A percentile compares a stretch with the other conserved stretches of the same genome.
Conservation (phyloP, 2,329 filamentous ascomycete genomes). For the Penicillium occitanis region DNA sequence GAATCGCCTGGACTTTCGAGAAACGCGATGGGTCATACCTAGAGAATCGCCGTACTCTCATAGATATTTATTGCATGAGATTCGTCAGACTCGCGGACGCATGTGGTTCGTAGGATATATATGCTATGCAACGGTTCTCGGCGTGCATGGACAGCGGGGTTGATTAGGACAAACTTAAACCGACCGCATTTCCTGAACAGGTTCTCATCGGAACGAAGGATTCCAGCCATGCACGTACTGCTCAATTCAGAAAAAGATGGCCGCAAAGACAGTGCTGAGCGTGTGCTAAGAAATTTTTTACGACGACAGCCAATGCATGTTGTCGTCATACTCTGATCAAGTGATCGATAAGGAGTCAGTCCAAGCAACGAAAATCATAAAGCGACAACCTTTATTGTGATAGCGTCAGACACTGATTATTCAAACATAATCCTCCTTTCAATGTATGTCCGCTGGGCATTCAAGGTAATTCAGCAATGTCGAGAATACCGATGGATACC, state of each 20-base stretch:
- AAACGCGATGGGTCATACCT: neutral
- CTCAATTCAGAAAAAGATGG: slow-evolving; percentile 3
- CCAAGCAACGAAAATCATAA: neutral
- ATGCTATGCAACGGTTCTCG: neutral
- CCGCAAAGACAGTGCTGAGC: neutral
- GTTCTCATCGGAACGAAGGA: neutral
- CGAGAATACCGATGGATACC: neutral
- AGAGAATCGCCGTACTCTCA: neutral
- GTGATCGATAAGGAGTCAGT: neutral
- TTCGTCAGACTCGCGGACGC: neutral
- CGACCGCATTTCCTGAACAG: neutral
- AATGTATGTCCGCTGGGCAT: neutral
- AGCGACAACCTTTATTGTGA: neutral
- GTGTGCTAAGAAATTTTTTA: neutral
- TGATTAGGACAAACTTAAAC: neutral
- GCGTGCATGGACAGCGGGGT: neutral
- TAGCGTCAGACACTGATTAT: neutral
- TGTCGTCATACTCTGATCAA: slow-evolving; percentile 15
- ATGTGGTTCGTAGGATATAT: neutral
- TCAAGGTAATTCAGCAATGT: neutral
- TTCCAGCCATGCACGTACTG: neutral
- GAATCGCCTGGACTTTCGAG: neutral
- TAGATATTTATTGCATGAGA: neutral
- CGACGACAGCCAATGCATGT: neutral
- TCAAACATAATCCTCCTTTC: neutral